Evolutionary conservation across 2,329 filamentous ascomycete species (phyloP), one percentile per base, ranked within the genome.

Genomic region (Venturia pyrina): DNA sequence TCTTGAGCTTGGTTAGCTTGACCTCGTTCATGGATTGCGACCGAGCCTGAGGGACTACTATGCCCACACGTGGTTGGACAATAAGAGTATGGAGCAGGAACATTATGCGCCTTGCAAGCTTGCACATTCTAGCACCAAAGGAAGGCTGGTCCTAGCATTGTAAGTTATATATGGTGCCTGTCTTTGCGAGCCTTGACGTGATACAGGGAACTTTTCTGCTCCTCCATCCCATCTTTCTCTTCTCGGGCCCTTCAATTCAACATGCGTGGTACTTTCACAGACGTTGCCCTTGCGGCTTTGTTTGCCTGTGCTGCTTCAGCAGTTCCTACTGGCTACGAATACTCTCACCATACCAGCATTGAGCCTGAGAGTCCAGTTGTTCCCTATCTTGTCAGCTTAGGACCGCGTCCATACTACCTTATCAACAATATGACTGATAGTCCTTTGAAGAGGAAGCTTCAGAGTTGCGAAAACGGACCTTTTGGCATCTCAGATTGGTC

Each of bases 401-500:
- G 75, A 44, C 70, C 72, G 44, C 71, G 75, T 11, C 75, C 75
- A 0, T 76, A 75, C 66, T 77, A 74, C 46, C 68, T 77, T 34
- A 69, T 77, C 64, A 68, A 77, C 41, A 69, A 76, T 66, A 77
- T 77, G 75, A 73, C 75, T n/a, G 73, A 73, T 3, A 70, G 74
- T 1, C 69, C 73, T 13, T 66, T 77, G 68, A 77, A 76, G 66
- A 66, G 72, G 63, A 75, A 76, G 68, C 70, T 77, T n/a, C 70
- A 73, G 64, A 71, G 68, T 62, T 77, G 75, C 69, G 74, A 73
- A 15, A 73, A 77, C 61, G 72, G 73, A 57, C 73, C 74, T 0
- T 75, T 76, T 69, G 70, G 72, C 68, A 67, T 71, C 1, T 71
- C 72, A 2, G 70, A 74, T 62, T 77, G 75, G 67, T 71, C 73